These are phyloP conservation scores for Colletotrichum costaricense DNA, from an alignment of 2,329 filamentous ascomycete genomes.

Conservation along the genomic window DNA sequence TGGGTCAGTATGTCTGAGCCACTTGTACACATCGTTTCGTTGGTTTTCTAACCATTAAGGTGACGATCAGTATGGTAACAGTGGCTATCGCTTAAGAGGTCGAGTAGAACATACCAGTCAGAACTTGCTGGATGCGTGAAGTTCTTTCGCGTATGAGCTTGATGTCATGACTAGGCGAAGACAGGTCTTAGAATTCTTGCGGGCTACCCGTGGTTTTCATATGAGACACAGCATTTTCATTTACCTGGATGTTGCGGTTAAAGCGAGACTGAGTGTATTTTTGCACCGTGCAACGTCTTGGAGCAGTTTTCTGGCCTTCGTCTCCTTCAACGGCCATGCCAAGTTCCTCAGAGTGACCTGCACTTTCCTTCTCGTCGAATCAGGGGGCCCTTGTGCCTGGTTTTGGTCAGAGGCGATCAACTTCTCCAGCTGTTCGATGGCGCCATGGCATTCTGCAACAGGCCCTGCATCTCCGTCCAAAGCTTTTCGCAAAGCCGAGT, in stretches of 20 bases:
- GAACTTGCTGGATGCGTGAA: background rate
- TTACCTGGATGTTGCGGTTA: background rate
- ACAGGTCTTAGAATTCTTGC: background rate
- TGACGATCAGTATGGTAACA: background rate
- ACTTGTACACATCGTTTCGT: background rate
- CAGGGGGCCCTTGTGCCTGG: accelerated
- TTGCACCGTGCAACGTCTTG: background rate
- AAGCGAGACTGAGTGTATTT: background rate
- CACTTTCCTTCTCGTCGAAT: background rate
- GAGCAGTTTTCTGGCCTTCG: background rate
- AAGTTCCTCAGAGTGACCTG: background rate
- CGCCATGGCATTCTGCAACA: background rate
- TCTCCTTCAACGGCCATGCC: constrained; percentile 1
- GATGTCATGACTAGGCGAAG: background rate
- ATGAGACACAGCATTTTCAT: accelerated
- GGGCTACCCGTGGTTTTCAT: accelerated
- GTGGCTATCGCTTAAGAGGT: background rate
- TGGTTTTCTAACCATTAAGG: background rate
- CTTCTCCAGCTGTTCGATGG: background rate
- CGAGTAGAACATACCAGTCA: background rate
- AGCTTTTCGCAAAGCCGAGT: accelerated
- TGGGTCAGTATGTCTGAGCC: background rate
- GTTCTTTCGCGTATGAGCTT: background rate
- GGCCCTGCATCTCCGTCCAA: background rate
- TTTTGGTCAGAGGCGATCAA: background rate